Percentiles rank a stretch among this genome's conserved stretches.
phyloP scores from a whole-genome alignment of 805 yeast genomes.

The Hanseniaspora pseudoguilliermondii region DNA sequence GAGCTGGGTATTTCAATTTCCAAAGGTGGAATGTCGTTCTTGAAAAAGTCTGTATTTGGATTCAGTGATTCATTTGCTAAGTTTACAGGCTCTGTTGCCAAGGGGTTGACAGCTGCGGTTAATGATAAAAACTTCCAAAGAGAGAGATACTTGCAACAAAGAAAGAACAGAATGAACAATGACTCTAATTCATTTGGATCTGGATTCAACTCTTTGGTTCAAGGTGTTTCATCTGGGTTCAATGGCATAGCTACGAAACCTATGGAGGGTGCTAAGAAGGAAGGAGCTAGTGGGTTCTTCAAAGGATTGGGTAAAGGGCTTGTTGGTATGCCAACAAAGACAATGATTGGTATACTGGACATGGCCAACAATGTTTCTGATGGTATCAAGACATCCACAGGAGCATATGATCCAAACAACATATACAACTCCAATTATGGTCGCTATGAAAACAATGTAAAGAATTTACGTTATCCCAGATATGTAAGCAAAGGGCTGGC shows the following conservation, averaged over 20 bases:
- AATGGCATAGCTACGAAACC: conserved; percentile 88
- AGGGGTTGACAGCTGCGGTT: conserved; percentile 83
- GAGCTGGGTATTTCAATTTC: conserved; percentile 92
- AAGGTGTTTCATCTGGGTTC: conserved; percentile 75
- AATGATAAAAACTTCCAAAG: conserved; percentile 78
- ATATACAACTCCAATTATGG: conserved; percentile 5
- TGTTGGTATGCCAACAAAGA: conserved; percentile 92
- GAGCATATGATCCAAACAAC: conserved; percentile 8
- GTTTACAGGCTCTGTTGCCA: conserved; percentile 86
- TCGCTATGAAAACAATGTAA: conserved; percentile 44
- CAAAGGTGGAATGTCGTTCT: conserved; percentile 86
- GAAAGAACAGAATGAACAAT: conserved; percentile 69
- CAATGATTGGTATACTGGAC: conserved; percentile 90
- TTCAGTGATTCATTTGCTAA: conserved; percentile 86
- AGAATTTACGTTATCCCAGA: conserved; percentile 73
- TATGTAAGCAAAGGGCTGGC: conserved; percentile 34
- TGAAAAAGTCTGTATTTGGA: conserved; percentile 90
- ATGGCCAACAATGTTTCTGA: conserved; percentile 86
- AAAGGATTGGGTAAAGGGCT: conserved; percentile 89
- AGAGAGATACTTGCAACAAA: conserved; percentile 57
- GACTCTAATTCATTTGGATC: conserved; percentile 72
- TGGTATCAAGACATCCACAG: conserved; percentile 81
- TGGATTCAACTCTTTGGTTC: conserved; percentile 83
- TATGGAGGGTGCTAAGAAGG: conserved; percentile 72
- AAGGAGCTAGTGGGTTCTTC: conserved; percentile 84